A percentile compares a stretch with the other conserved stretches of the same genome.
Evolutionary conservation across 2,329 filamentous ascomycete species (phyloP).

Genomic region (Colletotrichum nymphaeae): DNA sequence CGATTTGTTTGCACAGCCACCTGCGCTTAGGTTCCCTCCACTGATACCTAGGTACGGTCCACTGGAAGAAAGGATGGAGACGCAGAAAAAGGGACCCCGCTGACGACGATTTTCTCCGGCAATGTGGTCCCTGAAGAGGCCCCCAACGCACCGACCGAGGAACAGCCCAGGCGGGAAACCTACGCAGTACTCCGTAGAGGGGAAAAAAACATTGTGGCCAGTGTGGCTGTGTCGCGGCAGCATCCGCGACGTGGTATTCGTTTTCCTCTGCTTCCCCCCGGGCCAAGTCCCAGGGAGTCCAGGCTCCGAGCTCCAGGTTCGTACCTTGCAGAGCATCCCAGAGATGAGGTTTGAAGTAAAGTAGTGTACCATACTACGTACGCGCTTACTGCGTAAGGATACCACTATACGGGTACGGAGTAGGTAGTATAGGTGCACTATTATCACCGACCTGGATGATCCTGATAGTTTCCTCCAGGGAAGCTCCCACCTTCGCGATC

Average conservation of each 20-base stretch:
- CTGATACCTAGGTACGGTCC: neutral
- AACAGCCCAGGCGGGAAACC: too few relatives aligned
- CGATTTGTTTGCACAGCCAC: conserved; percentile 8
- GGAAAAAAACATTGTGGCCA: neutral
- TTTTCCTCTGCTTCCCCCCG: too few relatives aligned
- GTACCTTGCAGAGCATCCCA: too few relatives aligned
- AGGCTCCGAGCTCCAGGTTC: too few relatives aligned
- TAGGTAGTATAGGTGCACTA: too few relatives aligned
- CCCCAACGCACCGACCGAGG: neutral
- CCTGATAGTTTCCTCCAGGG: neutral
- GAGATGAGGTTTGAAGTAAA: too few relatives aligned
- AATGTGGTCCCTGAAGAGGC: neutral
- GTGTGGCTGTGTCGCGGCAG: conserved; percentile 28
- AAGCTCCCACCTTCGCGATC: neutral
- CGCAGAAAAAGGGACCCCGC: neutral
- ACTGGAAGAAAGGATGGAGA: too few relatives aligned
- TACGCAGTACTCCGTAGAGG: neutral
- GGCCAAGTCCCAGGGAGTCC: too few relatives aligned
- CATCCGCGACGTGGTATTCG: conserved; percentile 1
- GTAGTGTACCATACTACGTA: too few relatives aligned
- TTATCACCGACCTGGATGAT: neutral
- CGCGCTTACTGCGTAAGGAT: too few relatives aligned
- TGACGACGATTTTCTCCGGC: conserved; percentile 1
- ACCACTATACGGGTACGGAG: too few relatives aligned
- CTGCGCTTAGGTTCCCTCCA: neutral